A percentile compares a stretch with the other conserved stretches of the same genome.
These are phyloP conservation scores for Chlorophyllum brunneum DNA, from an alignment of 768 basidiomycete genomes.

Conservation along the genomic window DNA sequence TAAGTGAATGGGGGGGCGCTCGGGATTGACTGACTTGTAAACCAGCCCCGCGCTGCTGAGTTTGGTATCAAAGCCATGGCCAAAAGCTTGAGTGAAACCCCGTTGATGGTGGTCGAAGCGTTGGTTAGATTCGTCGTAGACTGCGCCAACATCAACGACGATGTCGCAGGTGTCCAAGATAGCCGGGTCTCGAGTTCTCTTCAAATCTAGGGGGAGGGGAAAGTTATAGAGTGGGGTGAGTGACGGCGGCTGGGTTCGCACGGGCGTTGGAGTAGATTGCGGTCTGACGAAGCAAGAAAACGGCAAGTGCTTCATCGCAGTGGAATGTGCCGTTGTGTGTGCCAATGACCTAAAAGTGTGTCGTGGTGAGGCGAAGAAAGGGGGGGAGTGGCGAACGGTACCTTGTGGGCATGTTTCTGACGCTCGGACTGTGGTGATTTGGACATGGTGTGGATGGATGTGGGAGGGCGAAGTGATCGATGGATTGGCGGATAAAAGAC, in stretches of 20 bases:
- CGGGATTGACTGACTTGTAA: slow-evolving; percentile 87
- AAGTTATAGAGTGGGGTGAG: neutral
- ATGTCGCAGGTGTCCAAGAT: slow-evolving; percentile 81
- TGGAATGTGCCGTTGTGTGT: slow-evolving; percentile 97
- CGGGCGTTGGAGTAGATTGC: slow-evolving; percentile 72
- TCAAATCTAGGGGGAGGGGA: slow-evolving; percentile 43
- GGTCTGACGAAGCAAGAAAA: slow-evolving; percentile 82
- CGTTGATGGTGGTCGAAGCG: slow-evolving; percentile 97
- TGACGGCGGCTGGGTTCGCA: slow-evolving; percentile 24
- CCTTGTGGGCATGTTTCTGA: slow-evolving; percentile 37
- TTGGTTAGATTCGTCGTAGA: slow-evolving; percentile 75
- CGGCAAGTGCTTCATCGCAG: slow-evolving; percentile 94
- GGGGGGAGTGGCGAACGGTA: neutral
- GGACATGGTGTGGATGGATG: slow-evolving; percentile 16
- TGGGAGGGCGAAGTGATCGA: slow-evolving; percentile 1
- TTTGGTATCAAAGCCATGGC: slow-evolving; percentile 84
- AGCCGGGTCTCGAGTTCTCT: slow-evolving; percentile 69
- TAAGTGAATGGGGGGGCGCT: too few species aligned
- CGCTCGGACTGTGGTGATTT: slow-evolving; percentile 28
- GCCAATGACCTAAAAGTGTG: slow-evolving; percentile 65
- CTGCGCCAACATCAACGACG: slow-evolving; percentile 93
- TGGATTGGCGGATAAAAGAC: slow-evolving; percentile 1
- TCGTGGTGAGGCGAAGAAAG: neutral
- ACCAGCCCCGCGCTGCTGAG: slow-evolving; percentile 89
- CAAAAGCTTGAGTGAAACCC: slow-evolving; percentile 88